These are phyloP conservation scores for Cairneyella variabilis DNA, from an alignment of 495 filamentous ascomycete genomes.

Conservation along the genomic window DNA sequence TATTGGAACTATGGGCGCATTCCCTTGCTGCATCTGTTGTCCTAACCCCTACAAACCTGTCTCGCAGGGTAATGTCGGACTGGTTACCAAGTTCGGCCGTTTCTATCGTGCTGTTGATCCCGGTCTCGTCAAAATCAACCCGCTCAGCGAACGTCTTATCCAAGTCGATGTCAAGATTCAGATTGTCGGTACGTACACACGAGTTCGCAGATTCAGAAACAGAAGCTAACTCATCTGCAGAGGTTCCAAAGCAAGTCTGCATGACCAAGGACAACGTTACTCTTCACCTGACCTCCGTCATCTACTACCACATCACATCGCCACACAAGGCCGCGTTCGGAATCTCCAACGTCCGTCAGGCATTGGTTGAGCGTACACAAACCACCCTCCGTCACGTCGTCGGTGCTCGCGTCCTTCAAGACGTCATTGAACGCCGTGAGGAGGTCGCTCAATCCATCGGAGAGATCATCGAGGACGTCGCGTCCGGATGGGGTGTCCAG, in stretches of 20 bases:
- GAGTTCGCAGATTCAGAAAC: background rate
- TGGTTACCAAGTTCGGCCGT: slow-evolving; percentile 93
- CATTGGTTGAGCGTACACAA: slow-evolving; percentile 95
- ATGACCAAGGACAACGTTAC: slow-evolving; percentile 99
- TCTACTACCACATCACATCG: slow-evolving; percentile 96
- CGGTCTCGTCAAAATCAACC: slow-evolving; percentile 96
- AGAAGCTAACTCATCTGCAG: slow-evolving; percentile 33
- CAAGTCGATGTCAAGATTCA: slow-evolving; percentile 99
- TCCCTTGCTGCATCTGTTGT: slow-evolving; percentile 89
- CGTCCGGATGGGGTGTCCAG: slow-evolving; percentile 87
- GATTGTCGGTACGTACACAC: slow-evolving; percentile 64
- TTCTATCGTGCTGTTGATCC: slow-evolving; percentile 97
- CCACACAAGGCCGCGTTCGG: slow-evolving; percentile 98
- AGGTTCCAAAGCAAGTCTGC: slow-evolving; percentile 94
- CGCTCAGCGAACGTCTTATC: slow-evolving; percentile 83
- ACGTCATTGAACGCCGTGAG: slow-evolving; percentile 98
- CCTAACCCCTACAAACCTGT: slow-evolving; percentile 98
- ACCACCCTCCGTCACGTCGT: slow-evolving; percentile 97
- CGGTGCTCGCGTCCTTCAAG: slow-evolving; percentile 91
- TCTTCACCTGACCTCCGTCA: slow-evolving; percentile 88
- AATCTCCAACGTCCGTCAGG: slow-evolving; percentile 89
- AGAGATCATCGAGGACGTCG: slow-evolving; percentile 97
- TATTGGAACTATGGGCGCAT: slow-evolving; percentile 77
- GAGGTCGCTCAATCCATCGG: slow-evolving; percentile 92
- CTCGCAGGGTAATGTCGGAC: slow-evolving; percentile 84